Evolutionary conservation across 2,329 filamentous ascomycete species (phyloP).

Genomic region (Gnomoniopsis sp.): DNA sequence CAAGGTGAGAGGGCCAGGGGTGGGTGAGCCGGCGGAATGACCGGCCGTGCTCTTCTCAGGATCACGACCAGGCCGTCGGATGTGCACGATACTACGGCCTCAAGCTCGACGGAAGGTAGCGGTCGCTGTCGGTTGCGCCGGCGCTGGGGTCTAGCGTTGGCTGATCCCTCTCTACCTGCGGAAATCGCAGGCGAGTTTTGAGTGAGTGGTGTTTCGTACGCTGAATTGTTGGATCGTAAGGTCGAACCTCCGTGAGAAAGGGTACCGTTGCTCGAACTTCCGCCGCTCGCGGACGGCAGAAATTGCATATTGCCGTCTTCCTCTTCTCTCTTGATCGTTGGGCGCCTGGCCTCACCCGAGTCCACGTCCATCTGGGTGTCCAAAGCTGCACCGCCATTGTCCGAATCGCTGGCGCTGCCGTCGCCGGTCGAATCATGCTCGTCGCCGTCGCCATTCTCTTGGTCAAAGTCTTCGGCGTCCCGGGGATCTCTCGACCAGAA

Average conservation of each 20-base stretch:
- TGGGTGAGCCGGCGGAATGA: constrained; percentile 58
- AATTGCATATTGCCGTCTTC: constrained; percentile 11
- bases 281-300: constrained; percentile 11
- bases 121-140: constrained; percentile 22
- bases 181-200: background rate
- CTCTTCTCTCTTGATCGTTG: constrained; percentile 31
- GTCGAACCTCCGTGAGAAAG: constrained; percentile 14
- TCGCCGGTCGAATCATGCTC: constrained; percentile 36
- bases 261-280: constrained; percentile 1
- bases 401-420: constrained; percentile 35
- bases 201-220: background rate
- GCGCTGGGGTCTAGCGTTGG: background rate
- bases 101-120: constrained; percentile 62
- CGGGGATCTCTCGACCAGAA: constrained; percentile 81
- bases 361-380: constrained; percentile 40
- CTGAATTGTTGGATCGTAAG: constrained; percentile 21
- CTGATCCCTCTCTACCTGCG: background rate
- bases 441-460: constrained; percentile 32
- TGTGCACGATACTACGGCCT: constrained; percentile 88
- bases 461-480: constrained; percentile 47
- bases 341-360: constrained; percentile 24
- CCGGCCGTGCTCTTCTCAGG: constrained; percentile 68
- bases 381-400: constrained; percentile 45
- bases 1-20: constrained; percentile 37
- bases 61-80: constrained; percentile 85